A percentile compares a stretch with the other conserved stretches of the same genome.
Evolutionary conservation across 768 basidiomycete species (phyloP).

Genomic region (Suillus lakei): DNA sequence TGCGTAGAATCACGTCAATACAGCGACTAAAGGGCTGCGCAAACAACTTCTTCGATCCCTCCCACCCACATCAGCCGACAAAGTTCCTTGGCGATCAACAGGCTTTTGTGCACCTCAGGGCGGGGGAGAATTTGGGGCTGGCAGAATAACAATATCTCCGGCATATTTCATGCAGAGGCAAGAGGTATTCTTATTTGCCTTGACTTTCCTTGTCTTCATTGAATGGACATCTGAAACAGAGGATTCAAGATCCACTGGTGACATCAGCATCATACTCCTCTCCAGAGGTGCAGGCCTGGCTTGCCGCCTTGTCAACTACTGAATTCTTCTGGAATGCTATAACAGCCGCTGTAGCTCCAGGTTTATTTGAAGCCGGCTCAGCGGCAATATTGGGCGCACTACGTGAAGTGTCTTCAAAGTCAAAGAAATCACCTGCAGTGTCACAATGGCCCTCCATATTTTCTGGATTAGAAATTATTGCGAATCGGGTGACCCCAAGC

Average conservation of each 20-base stretch:
- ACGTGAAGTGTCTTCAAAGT: too few relatives aligned
- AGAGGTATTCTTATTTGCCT: neutral
- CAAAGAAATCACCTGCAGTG: neutral
- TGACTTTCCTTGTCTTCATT: neutral
- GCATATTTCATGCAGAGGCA: neutral
- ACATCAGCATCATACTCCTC: neutral
- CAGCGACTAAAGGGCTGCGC: neutral
- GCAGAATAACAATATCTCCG: neutral
- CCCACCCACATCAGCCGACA: neutral
- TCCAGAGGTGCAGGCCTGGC: neutral
- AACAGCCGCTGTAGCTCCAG: neutral
- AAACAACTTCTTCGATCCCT: neutral
- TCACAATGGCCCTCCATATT: neutral
- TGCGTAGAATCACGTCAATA: neutral
- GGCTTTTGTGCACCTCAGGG: neutral
- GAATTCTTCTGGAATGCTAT: neutral
- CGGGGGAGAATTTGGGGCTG: neutral
- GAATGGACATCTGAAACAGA: neutral
- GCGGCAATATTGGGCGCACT: neutral
- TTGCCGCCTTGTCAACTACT: neutral
- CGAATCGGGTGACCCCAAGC: neutral
- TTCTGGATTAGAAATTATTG: conserved; percentile 7
- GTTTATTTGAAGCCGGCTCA: neutral
- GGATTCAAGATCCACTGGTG: neutral
- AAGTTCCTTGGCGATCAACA: neutral